phyloP scores from a whole-genome alignment of 495 filamentous ascomycete species.

The Aspergillus campestris region DNA sequence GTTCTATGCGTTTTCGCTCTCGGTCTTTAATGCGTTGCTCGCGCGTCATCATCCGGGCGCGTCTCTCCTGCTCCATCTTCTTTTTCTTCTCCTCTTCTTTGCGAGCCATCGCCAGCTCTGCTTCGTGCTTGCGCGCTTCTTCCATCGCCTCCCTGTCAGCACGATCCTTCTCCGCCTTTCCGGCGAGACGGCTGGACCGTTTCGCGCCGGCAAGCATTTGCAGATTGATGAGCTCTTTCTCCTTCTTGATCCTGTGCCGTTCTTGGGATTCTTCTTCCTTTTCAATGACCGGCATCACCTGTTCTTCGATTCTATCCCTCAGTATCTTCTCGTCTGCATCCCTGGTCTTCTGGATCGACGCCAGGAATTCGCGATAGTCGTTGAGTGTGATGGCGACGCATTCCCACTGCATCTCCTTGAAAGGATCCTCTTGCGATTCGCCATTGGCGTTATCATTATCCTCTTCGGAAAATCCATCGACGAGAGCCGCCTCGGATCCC shows the following conservation, averaged over 20 bases:
- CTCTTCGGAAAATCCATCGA: constrained; percentile 47
- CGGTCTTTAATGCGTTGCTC: constrained; percentile 78
- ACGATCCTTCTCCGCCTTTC: constrained; percentile 69
- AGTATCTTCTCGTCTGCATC: constrained; percentile 77
- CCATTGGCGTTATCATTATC: constrained; percentile 34
- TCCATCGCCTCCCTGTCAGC: constrained; percentile 62
- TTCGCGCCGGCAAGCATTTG: constrained; percentile 89
- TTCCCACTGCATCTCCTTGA: constrained; percentile 73
- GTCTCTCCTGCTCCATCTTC: constrained; percentile 66
- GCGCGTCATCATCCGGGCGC: constrained; percentile 73
- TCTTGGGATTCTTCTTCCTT: constrained; percentile 69
- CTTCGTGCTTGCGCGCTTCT: constrained; percentile 60
- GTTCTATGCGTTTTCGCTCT: constrained; percentile 66
- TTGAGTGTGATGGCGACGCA: constrained; percentile 73
- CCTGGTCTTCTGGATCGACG: constrained; percentile 59
- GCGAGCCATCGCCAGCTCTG: constrained; percentile 55
- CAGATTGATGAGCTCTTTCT: constrained; percentile 71
- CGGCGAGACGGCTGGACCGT: constrained; percentile 77
- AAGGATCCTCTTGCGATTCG: constrained; percentile 30
- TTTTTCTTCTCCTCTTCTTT: constrained; percentile 61
- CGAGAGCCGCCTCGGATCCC: constrained; percentile 41
- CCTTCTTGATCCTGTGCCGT: constrained; percentile 57
- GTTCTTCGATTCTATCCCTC: constrained; percentile 55
- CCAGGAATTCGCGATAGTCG: constrained; percentile 68
- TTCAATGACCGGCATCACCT: constrained; percentile 76